Evolutionary conservation across 179 eudicot genomes (phyloP).

Genomic region (Beta macrorhiza): DNA sequence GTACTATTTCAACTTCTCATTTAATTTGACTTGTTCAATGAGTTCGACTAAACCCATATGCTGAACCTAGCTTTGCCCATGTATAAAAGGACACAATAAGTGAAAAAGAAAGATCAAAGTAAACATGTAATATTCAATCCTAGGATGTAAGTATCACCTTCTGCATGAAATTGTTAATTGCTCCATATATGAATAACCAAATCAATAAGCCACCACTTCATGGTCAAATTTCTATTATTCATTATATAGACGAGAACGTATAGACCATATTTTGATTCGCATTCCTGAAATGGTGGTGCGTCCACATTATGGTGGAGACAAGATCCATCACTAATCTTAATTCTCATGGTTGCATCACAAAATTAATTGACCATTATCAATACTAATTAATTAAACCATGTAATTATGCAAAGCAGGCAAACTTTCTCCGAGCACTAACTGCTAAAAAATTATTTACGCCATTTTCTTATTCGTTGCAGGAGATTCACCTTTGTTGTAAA

Average conservation of each 20-base stretch:
- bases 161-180: neutral
- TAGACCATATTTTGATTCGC: neutral
- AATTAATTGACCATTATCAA: slow-evolving; percentile 21
- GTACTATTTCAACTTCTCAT: too few species aligned
- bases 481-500: slow-evolving; percentile 33
- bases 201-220: neutral
- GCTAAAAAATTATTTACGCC: neutral
- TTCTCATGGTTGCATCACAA: slow-evolving; percentile 22
- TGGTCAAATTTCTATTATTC: neutral
- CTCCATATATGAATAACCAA: too few species aligned
- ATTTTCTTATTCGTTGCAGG: slow-evolving; percentile 16
- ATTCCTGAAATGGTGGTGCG: slow-evolving; percentile 7
- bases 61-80: too few species aligned
- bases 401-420: slow-evolving; percentile 21
- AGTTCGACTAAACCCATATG: too few species aligned
- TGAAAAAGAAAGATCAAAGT: too few species aligned
- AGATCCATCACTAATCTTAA: slow-evolving; percentile 30
- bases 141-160: too few species aligned
- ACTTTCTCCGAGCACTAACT: slow-evolving; percentile 23
- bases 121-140: too few species aligned
- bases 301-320: slow-evolving; percentile 30
- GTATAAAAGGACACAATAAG: too few species aligned
- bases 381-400: slow-evolving; percentile 7
- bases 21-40: too few species aligned
- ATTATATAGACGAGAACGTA: neutral